Conservation (phyloP, 1,139 yeast genomes). For the Pichia sp. region DNA sequence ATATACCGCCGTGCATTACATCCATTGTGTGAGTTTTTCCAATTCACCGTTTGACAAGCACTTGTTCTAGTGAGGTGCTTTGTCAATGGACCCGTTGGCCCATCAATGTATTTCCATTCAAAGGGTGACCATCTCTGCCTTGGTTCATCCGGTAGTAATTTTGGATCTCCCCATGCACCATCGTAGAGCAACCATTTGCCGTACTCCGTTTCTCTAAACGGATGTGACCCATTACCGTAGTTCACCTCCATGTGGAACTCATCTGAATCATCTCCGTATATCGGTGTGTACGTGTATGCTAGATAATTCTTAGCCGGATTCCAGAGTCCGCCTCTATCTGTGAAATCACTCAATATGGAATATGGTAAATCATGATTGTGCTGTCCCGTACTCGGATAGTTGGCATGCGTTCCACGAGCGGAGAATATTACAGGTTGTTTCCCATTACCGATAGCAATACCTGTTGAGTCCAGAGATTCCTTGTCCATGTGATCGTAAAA, state of each 20-base stretch:
- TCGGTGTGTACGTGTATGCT: slow-evolving; percentile 76
- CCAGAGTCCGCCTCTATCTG: slow-evolving; percentile 95
- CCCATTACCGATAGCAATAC: slow-evolving; percentile 11
- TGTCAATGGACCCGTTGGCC: slow-evolving; percentile 83
- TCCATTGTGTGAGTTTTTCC: slow-evolving; percentile 67
- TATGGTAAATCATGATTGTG: slow-evolving; percentile 94
- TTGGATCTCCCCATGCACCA: slow-evolving; percentile 94
- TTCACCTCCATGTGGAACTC: slow-evolving; percentile 25
- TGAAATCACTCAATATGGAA: slow-evolving; percentile 82
- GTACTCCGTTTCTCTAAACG: slow-evolving; percentile 54
- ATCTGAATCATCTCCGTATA: too few species aligned
- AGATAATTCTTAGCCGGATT: slow-evolving; percentile 77
- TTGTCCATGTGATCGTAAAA: slow-evolving; percentile 62
- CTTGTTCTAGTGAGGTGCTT: slow-evolving; percentile 63
- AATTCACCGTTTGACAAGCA: slow-evolving; percentile 78
- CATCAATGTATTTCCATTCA: slow-evolving; percentile 84
- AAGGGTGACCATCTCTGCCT: slow-evolving; percentile 76
- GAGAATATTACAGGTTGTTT: slow-evolving; percentile 71
- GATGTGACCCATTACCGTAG: slow-evolving; percentile 36
- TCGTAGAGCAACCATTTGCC: slow-evolving; percentile 71
- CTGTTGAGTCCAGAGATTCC: slow-evolving; percentile 9
- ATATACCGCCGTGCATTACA: slow-evolving; percentile 72
- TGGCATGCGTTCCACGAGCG: slow-evolving; percentile 96
- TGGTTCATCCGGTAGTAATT: slow-evolving; percentile 57
- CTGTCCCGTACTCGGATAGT: slow-evolving; percentile 93